Base-by-base conservation (phyloP, 2,329 filamentous ascomycete genomes). In the Didymella glomerata region DNA sequence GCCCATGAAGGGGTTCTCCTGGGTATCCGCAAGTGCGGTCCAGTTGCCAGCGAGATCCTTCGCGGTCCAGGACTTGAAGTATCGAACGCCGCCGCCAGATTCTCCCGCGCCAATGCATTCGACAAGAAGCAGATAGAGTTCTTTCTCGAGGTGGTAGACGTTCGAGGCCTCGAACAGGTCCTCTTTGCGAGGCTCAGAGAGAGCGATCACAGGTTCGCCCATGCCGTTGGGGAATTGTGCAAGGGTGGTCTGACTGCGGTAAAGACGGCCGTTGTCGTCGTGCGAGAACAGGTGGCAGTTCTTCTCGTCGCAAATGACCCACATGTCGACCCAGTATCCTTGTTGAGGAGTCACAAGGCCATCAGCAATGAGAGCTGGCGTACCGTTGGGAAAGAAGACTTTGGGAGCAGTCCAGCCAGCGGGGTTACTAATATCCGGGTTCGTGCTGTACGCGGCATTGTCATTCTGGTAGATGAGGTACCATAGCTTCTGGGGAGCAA, bases 291-390 rank as follows among this genome's bases (percentile, higher is more conserved):
- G 71, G 58, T 79, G 72, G 64, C 77, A 79, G 57, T 71, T 65
- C 1, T 49, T 32, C 2, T 59, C 51, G 62, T 80, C 78, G 68
- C 77, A 80, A 48, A 80, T 78, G 24, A 78, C 73, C 77, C 77
- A 79, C 77, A 79, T 79, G 63, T 80, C 78, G 13, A 80, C 77
- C 77, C 78, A 80, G 63, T 77, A 77, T 8, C 77, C 47, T 38
- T 38, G 47, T 28, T 40, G 24, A 7, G 47, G 47, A 25, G 11
- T 49, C 3, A 40, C 32, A n/a, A 49, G 24, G 13, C 47, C 77
- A 7, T 61, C 54, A 16, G 41, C 41, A 24, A 27, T 48, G 20
- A 11, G 78, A 70, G 45, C 76, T 74, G 6, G 52, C 0, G 78
- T 78, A 9, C 65, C 72, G 28, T 67, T 66, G 16, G 64, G 49